Evolutionary conservation across 2,329 filamentous ascomycete species (phyloP).

Genomic region (Pseudodiploospora longispora): DNA sequence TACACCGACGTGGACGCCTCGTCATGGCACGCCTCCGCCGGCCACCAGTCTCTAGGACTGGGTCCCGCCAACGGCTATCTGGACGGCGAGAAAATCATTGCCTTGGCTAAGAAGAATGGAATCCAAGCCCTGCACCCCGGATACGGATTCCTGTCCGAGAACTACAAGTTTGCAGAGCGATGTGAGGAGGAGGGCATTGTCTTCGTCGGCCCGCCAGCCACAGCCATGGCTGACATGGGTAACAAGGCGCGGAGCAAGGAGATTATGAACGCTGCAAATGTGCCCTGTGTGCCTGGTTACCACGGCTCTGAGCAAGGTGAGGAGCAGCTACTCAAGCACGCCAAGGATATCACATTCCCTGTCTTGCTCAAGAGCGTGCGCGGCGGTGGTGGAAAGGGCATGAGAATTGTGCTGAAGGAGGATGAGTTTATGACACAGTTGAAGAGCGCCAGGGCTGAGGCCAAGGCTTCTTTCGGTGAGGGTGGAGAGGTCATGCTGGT

Average conservation of each 20-base stretch:
- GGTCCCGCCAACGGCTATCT: constrained; percentile 81
- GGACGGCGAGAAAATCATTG: constrained; percentile 87
- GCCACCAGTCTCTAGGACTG: constrained; percentile 75
- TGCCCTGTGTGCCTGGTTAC: constrained; percentile 94
- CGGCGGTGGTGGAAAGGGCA: constrained; percentile 77
- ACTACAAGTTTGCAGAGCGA: constrained; percentile 78
- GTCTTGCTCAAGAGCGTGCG: constrained; percentile 74
- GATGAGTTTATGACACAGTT: constrained; percentile 65
- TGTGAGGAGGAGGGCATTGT: constrained; percentile 85
- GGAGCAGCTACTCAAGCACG: constrained; percentile 54
- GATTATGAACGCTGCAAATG: constrained; percentile 92
- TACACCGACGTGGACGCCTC: constrained; percentile 87
- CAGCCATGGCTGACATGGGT: constrained; percentile 82
- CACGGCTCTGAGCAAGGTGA: constrained; percentile 77
- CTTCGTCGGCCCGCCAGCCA: constrained; percentile 85
- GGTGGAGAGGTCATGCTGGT: constrained; percentile 74
- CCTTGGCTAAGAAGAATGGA: constrained; percentile 73
- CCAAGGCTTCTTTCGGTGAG: constrained; percentile 72
- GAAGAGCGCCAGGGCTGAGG: constrained; percentile 65
- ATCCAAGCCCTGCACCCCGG: constrained; percentile 92
- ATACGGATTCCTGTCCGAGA: constrained; percentile 94
- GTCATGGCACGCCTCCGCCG: constrained; percentile 81
- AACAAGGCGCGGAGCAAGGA: constrained; percentile 91
- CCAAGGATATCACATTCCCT: constrained; percentile 60
- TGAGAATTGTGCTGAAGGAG: constrained; percentile 63